phyloP scores from a whole-genome alignment of 441 rosid genomes.

The Omphalea diandra region DNA sequence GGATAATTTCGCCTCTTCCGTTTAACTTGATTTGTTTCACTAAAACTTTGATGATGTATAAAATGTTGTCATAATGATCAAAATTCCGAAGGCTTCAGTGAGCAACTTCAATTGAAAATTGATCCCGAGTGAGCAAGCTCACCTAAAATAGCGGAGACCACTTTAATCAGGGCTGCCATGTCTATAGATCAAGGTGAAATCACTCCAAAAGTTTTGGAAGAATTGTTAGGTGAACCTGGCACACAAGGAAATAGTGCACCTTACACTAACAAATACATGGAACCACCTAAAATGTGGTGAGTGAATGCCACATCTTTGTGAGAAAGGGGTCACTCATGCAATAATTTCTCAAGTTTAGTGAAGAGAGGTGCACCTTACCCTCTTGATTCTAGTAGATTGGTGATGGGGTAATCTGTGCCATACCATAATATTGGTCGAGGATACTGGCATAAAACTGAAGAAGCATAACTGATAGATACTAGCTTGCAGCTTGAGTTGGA shows the following conservation, averaged over 20 bases:
- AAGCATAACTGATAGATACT: background rate
- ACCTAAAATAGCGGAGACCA: background rate
- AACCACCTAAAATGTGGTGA: no score
- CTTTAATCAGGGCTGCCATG: background rate
- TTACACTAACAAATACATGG: no score
- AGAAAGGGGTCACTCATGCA: no score
- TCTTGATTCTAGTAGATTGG: background rate
- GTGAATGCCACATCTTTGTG: no score
- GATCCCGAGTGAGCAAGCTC: background rate
- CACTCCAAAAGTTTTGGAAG: no score
- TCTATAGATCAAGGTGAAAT: no score
- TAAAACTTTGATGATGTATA: no score
- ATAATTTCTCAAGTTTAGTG: background rate
- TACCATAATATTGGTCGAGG: constrained; percentile 1
- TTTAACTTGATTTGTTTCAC: background rate
- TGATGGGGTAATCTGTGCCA: background rate
- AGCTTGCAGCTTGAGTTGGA: constrained; percentile 1
- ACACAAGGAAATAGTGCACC: no score
- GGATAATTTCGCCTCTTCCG: background rate
- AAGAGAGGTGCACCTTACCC: background rate
- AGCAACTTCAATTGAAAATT: background rate
- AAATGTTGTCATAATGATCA: background rate
- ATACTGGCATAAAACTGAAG: background rate
- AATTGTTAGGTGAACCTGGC: background rate
- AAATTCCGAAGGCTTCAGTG: background rate